phyloP scores from a whole-genome alignment of 2,329 filamentous ascomycete species.

The Apiospora saccharicola region DNA sequence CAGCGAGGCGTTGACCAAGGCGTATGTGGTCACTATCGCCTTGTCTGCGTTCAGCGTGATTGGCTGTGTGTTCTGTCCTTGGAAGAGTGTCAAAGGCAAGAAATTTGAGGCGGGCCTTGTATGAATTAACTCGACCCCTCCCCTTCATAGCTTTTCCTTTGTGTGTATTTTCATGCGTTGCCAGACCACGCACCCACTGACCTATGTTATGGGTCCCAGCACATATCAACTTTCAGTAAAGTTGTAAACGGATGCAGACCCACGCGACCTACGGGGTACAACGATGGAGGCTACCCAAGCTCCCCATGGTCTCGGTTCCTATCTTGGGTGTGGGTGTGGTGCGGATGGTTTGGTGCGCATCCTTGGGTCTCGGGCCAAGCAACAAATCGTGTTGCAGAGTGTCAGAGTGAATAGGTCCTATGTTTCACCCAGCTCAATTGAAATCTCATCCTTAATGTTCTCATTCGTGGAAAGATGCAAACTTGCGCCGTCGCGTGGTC shows the following conservation, averaged over 20 bases:
- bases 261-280: not conserved
- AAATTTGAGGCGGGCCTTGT: constrained; percentile 40
- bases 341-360: not conserved
- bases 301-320: not conserved
- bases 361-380: not conserved
- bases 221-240: not conserved
- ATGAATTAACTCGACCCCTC: constrained; percentile 5
- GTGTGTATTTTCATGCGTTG: not conserved
- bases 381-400: not conserved
- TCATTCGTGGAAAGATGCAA: not conserved
- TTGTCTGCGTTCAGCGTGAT: constrained; percentile 53
- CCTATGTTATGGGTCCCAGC: not conserved
- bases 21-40: constrained; percentile 53
- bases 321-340: not conserved
- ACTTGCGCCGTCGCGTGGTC: not conserved
- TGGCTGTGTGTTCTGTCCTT: constrained; percentile 55
- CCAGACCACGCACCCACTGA: not conserved
- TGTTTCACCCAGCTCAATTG: not conserved
- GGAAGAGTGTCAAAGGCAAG: constrained; percentile 65
- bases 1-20: constrained; percentile 51
- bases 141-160: not conserved
- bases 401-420: not conserved
- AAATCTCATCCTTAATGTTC: not conserved
- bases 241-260: not conserved
- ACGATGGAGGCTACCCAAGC: not conserved